Percentiles rank a stretch among this genome's conserved stretches.
phyloP scores from a whole-genome alignment of 2,329 filamentous ascomycete genomes.

The Beauveria medogensis region DNA sequence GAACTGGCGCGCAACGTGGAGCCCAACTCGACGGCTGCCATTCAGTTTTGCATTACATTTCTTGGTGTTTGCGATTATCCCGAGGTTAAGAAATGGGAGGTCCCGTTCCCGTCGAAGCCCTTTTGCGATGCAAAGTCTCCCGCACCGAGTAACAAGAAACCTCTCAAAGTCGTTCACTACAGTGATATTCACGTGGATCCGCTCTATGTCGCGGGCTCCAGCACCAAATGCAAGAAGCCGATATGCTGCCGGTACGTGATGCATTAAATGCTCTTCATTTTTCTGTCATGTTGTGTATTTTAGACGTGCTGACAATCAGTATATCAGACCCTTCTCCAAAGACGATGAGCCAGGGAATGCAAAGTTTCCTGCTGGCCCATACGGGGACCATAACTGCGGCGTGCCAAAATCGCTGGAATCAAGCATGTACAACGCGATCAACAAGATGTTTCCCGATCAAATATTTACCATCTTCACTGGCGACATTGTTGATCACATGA shows the following conservation, averaged over 20 bases:
- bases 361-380: constrained; percentile 40
- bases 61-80: constrained; percentile 47
- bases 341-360: constrained; percentile 39
- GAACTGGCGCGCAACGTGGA: constrained; percentile 38
- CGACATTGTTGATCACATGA: constrained; percentile 46
- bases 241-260: constrained; percentile 47
- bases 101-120: constrained; percentile 37
- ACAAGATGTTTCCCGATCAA: constrained; percentile 35
- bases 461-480: constrained; percentile 51
- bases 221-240: constrained; percentile 47
- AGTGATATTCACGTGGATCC: constrained; percentile 55
- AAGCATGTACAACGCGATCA: constrained; percentile 47
- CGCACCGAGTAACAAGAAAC: constrained; percentile 33
- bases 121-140: constrained; percentile 27
- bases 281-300: background rate
- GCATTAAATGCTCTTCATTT: background rate
- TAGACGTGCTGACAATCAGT: too few relatives aligned
- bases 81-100: constrained; percentile 32
- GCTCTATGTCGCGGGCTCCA: constrained; percentile 44
- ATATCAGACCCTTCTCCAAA: constrained; percentile 33
- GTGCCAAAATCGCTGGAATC: constrained; percentile 41
- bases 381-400: constrained; percentile 47
- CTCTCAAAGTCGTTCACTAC: constrained; percentile 49
- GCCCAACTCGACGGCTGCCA: constrained; percentile 40
- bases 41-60: constrained; percentile 44